Base-by-base conservation (phyloP, 83 land plant species). In the Diphasiastrum complanatum region DNA sequence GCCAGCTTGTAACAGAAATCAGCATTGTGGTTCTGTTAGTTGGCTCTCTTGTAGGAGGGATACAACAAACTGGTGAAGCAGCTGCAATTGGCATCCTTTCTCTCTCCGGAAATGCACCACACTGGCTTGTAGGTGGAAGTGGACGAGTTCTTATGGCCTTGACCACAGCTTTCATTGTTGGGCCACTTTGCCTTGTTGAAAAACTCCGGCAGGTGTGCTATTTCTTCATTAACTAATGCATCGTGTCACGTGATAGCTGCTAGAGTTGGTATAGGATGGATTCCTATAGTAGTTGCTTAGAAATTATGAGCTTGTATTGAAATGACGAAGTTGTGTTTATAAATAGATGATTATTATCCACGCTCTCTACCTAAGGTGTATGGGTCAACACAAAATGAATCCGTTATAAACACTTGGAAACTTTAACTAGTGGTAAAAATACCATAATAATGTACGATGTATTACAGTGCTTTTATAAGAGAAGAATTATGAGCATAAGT, bases 81-180 rank as follows among this genome's bases (percentile, higher is more conserved):
- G 36, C 0, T 30, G 45, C 3, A 2, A 22, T 2, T 35, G 47
- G 20, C 1, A 5, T 60, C 47, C 12, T 36, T 19, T 18, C 38
- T 11, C 14, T 3, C 23, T 19, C 33, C 5, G 43, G 18, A 1
- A 22, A 33, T n/a, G 61, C 38, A 57, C 45, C 72, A 2, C 57
- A 24, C 14, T 61, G 45, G 60, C 58, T 73, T 31, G 29, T 47
- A 19, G 56, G 14, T 61, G 67, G 73, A 22, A 53, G 65, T 51
- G 76, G 76, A 12, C 72, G 76, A 26, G 24, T 67, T 33, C 65
- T 73, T 38, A 73, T 68, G 73, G 51, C 49, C 18, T 3, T 73
- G 26, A 49, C 36, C 23, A 50, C 64, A 2, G 38, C 45, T 4
- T 32, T 50, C 60, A 43, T 73, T 3, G 33, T 58, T 8, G 31